Base-by-base conservation (phyloP, 1,284 basidiomycete species). In the Marasmius oreades region DNA sequence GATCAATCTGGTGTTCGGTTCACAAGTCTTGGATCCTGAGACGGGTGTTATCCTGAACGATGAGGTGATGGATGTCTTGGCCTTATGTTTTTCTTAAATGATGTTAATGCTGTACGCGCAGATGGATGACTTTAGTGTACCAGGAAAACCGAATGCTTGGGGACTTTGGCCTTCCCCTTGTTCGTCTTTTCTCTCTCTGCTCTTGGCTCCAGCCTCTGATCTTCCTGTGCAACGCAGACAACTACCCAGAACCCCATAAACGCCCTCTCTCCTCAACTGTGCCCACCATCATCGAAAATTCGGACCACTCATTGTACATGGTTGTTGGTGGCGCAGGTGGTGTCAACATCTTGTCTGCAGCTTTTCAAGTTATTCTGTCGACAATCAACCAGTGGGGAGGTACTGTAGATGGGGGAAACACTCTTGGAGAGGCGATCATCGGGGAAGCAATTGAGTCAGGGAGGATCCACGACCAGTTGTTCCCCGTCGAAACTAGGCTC, bases 41-140 rank as follows among this genome's bases (percentile, higher is more conserved):
- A 95, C 93, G 0, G 95, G 95, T 0, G 79, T 98, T 26, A 83
- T 98, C 53, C 72, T 98, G 46, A 97, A 98, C 67, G 86, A 98
- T 66, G 92, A 96, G 75, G 82, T 77, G 59, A 59, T 53, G 55
- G 5, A 45, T 31, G n/a, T n/a, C 26, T 26, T 8, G 10, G 16
- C 33, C 16, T 31, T n/a, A 33, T 20, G 47, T 16, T 33, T 26
- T 14, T 5, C 18, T 12, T 8, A 14, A 31, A 18, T 2, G n/a
- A 33, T 14, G 28, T 20, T 31, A 3, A 31, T 31, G 16, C 45
- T 46, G 5, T 10, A 24, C 23, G 7, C 14, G 47, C 66, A 82
- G 80, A 90, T 91, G 88, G 92, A 94, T 63, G 94, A 97, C 70
- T 95, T 95, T 69, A 88, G 92, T 7, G 87, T 79, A 1, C 93